phyloP scores from a whole-genome alignment of 2,329 filamentous ascomycete species.

The Salinomyces thailandicus region DNA sequence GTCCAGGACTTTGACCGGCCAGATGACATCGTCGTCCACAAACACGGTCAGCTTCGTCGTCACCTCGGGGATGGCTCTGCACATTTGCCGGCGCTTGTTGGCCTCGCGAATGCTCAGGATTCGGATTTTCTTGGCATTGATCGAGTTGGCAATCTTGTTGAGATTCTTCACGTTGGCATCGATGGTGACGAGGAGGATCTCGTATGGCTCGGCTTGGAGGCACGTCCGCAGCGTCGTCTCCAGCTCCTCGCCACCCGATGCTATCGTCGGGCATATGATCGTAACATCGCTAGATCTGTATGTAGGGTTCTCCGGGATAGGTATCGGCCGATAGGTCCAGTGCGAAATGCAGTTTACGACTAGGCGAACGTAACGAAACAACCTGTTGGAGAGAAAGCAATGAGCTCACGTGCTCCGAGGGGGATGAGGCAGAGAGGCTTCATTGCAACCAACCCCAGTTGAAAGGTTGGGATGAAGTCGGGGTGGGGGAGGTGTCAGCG shows the following conservation, averaged over 20 bases:
- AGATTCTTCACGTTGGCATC: constrained; percentile 58
- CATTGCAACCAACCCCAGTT: too few species aligned
- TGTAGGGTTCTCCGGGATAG: constrained; percentile 68
- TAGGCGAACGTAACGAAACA: constrained; percentile 79
- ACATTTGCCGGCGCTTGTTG: constrained; percentile 92
- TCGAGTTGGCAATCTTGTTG: constrained; percentile 42
- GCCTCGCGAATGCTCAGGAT: constrained; percentile 72
- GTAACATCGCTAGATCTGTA: constrained; percentile 78
- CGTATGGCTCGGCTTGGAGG: constrained; percentile 55
- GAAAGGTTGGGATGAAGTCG: not conserved
- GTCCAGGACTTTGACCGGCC: constrained; percentile 72
- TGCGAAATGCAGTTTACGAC: constrained; percentile 78
- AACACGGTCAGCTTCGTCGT: constrained; percentile 77
- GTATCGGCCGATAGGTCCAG: constrained; percentile 77
- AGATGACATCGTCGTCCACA: constrained; percentile 91
- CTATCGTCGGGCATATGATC: constrained; percentile 86
- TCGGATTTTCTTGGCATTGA: constrained; percentile 54
- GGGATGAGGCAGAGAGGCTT: not conserved
- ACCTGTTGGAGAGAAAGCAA: constrained; percentile 40
- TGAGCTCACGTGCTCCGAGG: constrained; percentile 17
- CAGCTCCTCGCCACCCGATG: constrained; percentile 74
- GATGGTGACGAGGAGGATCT: constrained; percentile 80
- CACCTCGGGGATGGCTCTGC: constrained; percentile 77
- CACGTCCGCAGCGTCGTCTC: constrained; percentile 71
- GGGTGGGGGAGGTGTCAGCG: constrained; percentile 1